Percentiles rank a stretch among this genome's conserved stretches.
phyloP scores from a whole-genome alignment of 176 grass and related monocot species.

The Aegilops tauschii region DNA sequence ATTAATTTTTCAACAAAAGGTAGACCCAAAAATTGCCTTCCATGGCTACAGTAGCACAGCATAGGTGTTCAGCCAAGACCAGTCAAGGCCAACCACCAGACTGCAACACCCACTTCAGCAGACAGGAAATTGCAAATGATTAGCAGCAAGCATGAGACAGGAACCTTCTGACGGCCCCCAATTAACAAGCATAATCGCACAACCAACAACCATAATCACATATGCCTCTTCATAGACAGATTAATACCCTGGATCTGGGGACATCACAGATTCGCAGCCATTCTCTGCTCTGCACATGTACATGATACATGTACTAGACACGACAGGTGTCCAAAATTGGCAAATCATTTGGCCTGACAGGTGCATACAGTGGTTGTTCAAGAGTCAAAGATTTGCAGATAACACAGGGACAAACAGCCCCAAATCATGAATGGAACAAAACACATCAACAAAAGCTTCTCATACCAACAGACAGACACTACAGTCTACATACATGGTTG shows the following conservation, averaged over 20 bases:
- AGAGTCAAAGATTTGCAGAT: conserved; percentile 42
- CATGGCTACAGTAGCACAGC: not conserved
- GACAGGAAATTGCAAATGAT: conserved; percentile 10
- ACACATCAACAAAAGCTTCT: no score
- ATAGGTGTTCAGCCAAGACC: not conserved
- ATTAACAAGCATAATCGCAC: no score
- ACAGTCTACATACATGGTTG: no score
- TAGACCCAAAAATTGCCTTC: not conserved
- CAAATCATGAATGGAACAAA: not conserved
- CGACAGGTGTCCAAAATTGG: conserved; percentile 11
- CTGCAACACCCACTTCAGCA: not conserved
- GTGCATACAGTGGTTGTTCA: not conserved
- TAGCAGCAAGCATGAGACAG: not conserved
- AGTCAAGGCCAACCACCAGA: conserved; percentile 10
- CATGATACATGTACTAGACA: not conserved
- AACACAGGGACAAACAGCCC: conserved; percentile 23
- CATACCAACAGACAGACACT: no score
- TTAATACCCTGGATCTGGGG: not conserved
- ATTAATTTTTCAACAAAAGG: not conserved
- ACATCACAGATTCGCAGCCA: conserved; percentile 34
- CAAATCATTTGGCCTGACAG: not conserved
- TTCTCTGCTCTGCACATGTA: not conserved
- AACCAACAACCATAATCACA: not conserved
- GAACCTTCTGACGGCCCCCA: no score
- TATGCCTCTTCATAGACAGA: not conserved